These are phyloP conservation scores for Podila clonocystis DNA, from an alignment of 192 early-diverging fungal species.

Conservation along the genomic window DNA sequence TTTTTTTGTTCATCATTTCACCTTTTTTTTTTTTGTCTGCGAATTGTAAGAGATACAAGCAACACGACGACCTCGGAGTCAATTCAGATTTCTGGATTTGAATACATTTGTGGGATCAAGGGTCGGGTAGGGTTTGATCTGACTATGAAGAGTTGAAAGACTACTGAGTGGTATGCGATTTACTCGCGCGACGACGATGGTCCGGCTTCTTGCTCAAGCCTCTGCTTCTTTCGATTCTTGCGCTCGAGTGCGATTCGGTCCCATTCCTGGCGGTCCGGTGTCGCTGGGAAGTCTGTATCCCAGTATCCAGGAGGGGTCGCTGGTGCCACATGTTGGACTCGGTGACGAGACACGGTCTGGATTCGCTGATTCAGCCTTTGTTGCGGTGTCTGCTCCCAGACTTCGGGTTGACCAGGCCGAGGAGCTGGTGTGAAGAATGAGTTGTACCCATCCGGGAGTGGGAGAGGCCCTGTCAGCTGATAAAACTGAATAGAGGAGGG, in stretches of 20 bases:
- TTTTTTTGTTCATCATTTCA: too few relatives aligned
- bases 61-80: too few relatives aligned
- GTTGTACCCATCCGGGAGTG: conserved; percentile 43
- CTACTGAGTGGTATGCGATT: too few relatives aligned
- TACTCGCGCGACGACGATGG: not conserved
- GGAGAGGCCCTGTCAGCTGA: conserved; percentile 36
- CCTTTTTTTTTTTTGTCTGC: too few relatives aligned
- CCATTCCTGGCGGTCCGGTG: conserved; percentile 35
- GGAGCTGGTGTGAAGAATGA: conserved; percentile 40
- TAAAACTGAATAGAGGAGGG: conserved; percentile 23
- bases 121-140: too few relatives aligned
- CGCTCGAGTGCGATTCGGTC: conserved; percentile 33
- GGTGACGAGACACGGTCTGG: conserved; percentile 34
- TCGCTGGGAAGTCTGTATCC: conserved; percentile 36
- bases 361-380: conserved; percentile 38
- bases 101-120: too few relatives aligned
- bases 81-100: too few relatives aligned
- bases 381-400: conserved; percentile 27
- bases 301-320: conserved; percentile 44
- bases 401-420: conserved; percentile 34
- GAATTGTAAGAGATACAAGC: too few relatives aligned
- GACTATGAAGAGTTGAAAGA: too few relatives aligned
- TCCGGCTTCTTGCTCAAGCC: not conserved
- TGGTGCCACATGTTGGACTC: conserved; percentile 28
- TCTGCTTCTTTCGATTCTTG: conserved; percentile 22